phyloP scores from a whole-genome alignment of 1,284 basidiomycete genomes.

The Chondrostereum purpureum region DNA sequence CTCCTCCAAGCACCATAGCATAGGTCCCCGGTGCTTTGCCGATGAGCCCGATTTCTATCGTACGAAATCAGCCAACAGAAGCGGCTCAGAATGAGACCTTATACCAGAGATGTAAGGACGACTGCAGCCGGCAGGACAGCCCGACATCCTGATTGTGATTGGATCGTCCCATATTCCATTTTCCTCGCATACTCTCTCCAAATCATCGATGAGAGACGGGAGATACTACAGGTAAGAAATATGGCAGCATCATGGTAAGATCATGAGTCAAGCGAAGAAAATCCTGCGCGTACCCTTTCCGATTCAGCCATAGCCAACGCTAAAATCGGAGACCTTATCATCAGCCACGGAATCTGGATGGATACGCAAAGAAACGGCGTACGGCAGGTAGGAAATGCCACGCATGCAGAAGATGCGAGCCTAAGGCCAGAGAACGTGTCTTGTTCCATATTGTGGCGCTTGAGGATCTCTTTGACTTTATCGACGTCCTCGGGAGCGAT shows the following conservation, averaged over 20 bases:
- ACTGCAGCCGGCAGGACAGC: slow-evolving; percentile 91
- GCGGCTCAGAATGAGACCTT: slow-evolving; percentile 16
- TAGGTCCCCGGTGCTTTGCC: slow-evolving; percentile 95
- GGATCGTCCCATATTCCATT: slow-evolving; percentile 89
- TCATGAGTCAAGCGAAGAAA: slow-evolving; percentile 3
- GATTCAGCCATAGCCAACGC: slow-evolving; percentile 95
- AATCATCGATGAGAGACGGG: slow-evolving; percentile 91
- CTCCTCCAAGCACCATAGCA: slow-evolving; percentile 93
- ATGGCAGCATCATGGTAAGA: slow-evolving; percentile 11
- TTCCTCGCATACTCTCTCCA: slow-evolving; percentile 92
- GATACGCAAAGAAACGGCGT: no score
- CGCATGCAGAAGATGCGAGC: slow-evolving; percentile 88
- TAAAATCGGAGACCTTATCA: no score
- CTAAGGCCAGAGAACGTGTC: slow-evolving; percentile 76
- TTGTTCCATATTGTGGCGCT: slow-evolving; percentile 90
- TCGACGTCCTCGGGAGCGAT: slow-evolving; percentile 70
- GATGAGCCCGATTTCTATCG: slow-evolving; percentile 85
- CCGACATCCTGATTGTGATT: slow-evolving; percentile 97
- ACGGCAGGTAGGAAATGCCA: slow-evolving; percentile 96
- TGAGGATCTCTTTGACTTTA: slow-evolving; percentile 74
- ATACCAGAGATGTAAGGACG: slow-evolving; percentile 85
- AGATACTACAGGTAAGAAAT: slow-evolving; percentile 74
- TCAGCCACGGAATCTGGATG: no score
- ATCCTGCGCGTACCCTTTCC: slow-evolving; percentile 57
- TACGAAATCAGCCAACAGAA: neutral